phyloP scores from a whole-genome alignment of 768 basidiomycete genomes.

The Termitomyces sp. region DNA sequence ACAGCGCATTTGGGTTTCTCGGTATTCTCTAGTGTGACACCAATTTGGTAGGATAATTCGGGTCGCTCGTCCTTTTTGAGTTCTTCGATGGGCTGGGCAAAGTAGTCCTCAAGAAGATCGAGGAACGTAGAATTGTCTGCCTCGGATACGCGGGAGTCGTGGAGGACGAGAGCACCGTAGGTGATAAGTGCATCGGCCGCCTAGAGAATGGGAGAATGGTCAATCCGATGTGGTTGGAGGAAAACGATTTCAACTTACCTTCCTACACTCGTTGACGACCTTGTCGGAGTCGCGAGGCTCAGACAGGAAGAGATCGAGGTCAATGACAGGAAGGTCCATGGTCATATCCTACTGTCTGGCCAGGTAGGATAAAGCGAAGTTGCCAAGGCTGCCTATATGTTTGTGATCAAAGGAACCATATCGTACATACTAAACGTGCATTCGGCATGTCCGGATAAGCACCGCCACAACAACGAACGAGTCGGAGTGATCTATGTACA shows the following conservation, averaged over 20 bases:
- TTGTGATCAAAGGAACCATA: not conserved
- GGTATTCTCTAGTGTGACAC: slow-evolving; percentile 94
- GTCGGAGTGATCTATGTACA: slow-evolving; percentile 16
- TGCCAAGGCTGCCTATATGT: not conserved
- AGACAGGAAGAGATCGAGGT: slow-evolving; percentile 70
- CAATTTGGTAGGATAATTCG: slow-evolving; percentile 87
- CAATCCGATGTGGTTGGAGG: not conserved
- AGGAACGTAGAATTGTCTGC: slow-evolving; percentile 80
- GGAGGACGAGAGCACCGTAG: slow-evolving; percentile 84
- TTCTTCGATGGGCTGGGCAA: slow-evolving; percentile 60
- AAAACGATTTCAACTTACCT: slow-evolving; percentile 47
- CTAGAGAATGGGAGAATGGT: slow-evolving; percentile 30
- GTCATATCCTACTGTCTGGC: slow-evolving; percentile 31
- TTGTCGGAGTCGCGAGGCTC: slow-evolving; percentile 39
- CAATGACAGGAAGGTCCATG: slow-evolving; percentile 66
- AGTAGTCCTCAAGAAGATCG: slow-evolving; percentile 92
- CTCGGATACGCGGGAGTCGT: slow-evolving; percentile 81
- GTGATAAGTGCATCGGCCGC: slow-evolving; percentile 78
- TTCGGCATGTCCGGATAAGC: slow-evolving; percentile 10
- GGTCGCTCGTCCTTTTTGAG: slow-evolving; percentile 79
- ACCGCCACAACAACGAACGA: slow-evolving; percentile 14
- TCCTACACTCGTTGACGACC: slow-evolving; percentile 60
- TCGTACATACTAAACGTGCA: no score
- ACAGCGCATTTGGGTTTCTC: slow-evolving; percentile 88
- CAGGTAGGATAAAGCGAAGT: slow-evolving; percentile 16